Conservation (phyloP, 1,284 basidiomycete species). For the Pseudozyma sp. region DNA sequence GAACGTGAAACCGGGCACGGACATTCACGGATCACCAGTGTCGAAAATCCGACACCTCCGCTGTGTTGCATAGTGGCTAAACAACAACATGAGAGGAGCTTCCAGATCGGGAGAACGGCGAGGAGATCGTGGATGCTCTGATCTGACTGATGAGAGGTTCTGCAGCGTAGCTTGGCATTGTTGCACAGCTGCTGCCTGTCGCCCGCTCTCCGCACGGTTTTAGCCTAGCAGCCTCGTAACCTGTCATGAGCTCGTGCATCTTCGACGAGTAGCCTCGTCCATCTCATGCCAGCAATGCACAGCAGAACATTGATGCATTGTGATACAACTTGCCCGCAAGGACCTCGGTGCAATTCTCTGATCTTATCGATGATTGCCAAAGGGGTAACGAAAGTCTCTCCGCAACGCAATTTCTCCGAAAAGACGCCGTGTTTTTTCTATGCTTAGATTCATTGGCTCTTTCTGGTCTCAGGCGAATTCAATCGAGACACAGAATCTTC, state of each 20-base stretch:
- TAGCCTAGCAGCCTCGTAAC: no score
- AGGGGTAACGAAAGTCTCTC: conserved; percentile 18
- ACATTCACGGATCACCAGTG: conserved; percentile 22
- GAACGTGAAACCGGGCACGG: conserved; percentile 26
- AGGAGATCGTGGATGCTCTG: not conserved
- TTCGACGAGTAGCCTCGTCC: no score
- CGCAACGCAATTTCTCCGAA: conserved; percentile 32
- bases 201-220: no score
- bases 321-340: conserved; percentile 10
- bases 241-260: no score
- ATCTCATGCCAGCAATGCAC: no score
- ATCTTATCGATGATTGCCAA: conserved; percentile 29
- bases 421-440: conserved; percentile 2
- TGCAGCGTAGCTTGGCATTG: no score
- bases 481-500: not conserved
- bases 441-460: no score
- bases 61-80: not conserved
- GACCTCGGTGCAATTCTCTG: conserved; percentile 29
- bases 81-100: not conserved
- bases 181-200: no score
- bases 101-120: not conserved
- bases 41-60: conserved; percentile 37
- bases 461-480: not conserved
- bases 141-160: not conserved
- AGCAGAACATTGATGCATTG: conserved; percentile 3